These are phyloP conservation scores for Acacia crassicarpa DNA, from an alignment of 306 rosid genomes.

Conservation along the genomic window DNA sequence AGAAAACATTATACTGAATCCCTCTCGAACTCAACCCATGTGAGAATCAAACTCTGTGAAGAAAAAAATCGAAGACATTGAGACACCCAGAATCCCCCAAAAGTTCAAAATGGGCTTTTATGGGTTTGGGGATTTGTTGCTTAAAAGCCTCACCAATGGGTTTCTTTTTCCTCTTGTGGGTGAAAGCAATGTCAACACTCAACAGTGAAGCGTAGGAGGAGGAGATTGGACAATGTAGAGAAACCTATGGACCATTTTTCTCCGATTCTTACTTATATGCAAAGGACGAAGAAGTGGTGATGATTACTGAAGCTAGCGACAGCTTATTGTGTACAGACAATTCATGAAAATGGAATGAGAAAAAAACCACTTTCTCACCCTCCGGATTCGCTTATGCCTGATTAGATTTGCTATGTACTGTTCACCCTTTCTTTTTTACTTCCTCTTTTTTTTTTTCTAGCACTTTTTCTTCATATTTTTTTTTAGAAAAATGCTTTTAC, in stretches of 20 bases:
- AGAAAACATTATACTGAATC: slow-evolving; percentile 47
- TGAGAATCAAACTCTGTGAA: slow-evolving; percentile 45
- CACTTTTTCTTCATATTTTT: too few relatives aligned
- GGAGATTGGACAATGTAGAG: neutral
- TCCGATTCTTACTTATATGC: slow-evolving; percentile 35
- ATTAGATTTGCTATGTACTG: neutral
- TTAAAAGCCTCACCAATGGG: slow-evolving; percentile 41
- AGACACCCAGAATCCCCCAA: slow-evolving; percentile 50
- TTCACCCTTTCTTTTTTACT: neutral
- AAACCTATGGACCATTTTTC: slow-evolving; percentile 17
- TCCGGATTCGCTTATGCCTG: neutral
- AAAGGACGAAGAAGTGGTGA: slow-evolving; percentile 32
- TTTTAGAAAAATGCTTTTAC: too few relatives aligned
- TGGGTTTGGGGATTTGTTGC: slow-evolving; percentile 17
- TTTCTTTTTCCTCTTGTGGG: slow-evolving; percentile 24
- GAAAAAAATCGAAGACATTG: slow-evolving; percentile 48
- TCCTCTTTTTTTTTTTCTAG: too few relatives aligned
- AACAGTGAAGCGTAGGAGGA: slow-evolving; percentile 44
- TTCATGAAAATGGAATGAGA: neutral
- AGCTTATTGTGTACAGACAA: slow-evolving; percentile 15
- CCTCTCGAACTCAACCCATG: slow-evolving; percentile 51
- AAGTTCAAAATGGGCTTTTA: slow-evolving; percentile 48
- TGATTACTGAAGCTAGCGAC: slow-evolving; percentile 28
- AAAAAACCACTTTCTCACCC: neutral
- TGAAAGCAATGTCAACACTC: slow-evolving; percentile 58